Conservation (phyloP, 2,329 filamentous ascomycete genomes). For the Neopestalotiopsis rosae region DNA sequence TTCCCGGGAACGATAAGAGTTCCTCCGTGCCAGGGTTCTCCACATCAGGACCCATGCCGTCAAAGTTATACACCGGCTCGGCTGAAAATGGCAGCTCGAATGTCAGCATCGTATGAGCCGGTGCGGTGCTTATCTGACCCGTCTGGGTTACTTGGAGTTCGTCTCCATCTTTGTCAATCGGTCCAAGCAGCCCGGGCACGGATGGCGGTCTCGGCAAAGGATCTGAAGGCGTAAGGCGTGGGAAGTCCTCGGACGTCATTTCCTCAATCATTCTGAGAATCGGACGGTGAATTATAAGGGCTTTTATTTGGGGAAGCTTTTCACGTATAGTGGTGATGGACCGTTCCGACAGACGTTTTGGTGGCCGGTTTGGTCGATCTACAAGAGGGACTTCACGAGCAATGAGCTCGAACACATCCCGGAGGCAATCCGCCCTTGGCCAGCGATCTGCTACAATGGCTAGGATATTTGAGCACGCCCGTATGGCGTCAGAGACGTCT, state of each 20-base stretch:
- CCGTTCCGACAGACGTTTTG: conserved; percentile 16
- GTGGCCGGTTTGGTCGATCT: conserved; percentile 18
- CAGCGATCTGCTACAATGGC: conserved; percentile 42
- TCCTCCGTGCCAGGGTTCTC: conserved; percentile 1
- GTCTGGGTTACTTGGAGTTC: background rate
- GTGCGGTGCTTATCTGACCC: background rate
- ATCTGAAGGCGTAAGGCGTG: background rate
- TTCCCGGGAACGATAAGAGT: conserved; percentile 1
- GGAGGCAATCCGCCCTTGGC: conserved; percentile 38
- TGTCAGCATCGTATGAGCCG: background rate
- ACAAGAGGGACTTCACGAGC: conserved; percentile 29
- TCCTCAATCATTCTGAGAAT: conserved; percentile 27
- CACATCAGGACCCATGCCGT: background rate
- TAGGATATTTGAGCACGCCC: conserved; percentile 41
- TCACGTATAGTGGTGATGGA: conserved; percentile 1
- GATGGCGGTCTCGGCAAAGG: conserved; percentile 3
- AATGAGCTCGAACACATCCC: conserved; percentile 41
- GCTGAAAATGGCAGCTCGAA: conserved; percentile 12
- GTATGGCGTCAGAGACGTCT: conserved; percentile 39
- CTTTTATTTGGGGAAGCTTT: conserved; percentile 9
- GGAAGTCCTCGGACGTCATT: conserved; percentile 23
- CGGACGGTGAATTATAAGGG: conserved; percentile 24
- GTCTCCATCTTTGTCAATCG: background rate
- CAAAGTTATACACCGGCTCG: background rate
- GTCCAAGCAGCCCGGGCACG: conserved; percentile 8